Conservation (phyloP, 2,329 filamentous ascomycete genomes). For the Acrocalymma vagum region DNA sequence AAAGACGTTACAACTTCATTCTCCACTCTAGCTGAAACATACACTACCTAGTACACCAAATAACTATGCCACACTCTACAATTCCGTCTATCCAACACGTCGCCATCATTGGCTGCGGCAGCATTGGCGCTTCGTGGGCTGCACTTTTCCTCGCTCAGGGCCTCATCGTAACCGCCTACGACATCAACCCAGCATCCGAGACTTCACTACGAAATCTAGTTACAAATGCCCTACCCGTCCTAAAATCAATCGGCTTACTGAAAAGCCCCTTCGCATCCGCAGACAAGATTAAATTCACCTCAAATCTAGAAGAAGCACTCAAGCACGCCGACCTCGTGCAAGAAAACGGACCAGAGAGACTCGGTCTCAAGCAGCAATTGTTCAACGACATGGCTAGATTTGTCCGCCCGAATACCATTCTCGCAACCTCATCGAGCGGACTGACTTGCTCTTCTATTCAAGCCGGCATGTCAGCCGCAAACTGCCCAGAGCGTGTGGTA, state of each 20-base stretch:
- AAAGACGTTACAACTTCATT: no score
- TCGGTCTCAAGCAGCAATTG: slow-evolving; percentile 50
- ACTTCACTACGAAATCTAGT: slow-evolving; percentile 17
- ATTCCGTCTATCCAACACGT: slow-evolving; percentile 17
- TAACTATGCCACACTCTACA: slow-evolving; percentile 11
- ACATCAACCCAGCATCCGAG: slow-evolving; percentile 49
- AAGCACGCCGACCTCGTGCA: slow-evolving; percentile 45
- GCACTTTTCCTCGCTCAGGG: slow-evolving; percentile 50
- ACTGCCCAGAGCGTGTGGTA: slow-evolving; percentile 45
- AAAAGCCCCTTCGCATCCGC: slow-evolving; percentile 10
- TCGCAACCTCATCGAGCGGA: slow-evolving; percentile 52
- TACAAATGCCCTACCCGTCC: slow-evolving; percentile 16
- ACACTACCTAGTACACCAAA: no score
- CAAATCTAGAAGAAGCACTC: slow-evolving; percentile 25
- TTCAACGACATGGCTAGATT: slow-evolving; percentile 45
- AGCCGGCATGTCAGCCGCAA: slow-evolving; percentile 22
- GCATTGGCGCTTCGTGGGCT: slow-evolving; percentile 54
- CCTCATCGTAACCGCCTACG: slow-evolving; percentile 51
- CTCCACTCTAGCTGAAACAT: no score
- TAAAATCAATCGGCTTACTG: slow-evolving; percentile 16
- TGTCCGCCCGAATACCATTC: slow-evolving; percentile 43
- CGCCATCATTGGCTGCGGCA: slow-evolving; percentile 48
- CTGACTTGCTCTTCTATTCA: slow-evolving; percentile 44
- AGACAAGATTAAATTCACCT: slow-evolving; percentile 19
- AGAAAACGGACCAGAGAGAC: slow-evolving; percentile 52